Percentiles rank a stretch among this genome's conserved stretches.
phyloP scores from a whole-genome alignment of 371 early-diverging fungal genomes.

The Rhizopus arrhizus region DNA sequence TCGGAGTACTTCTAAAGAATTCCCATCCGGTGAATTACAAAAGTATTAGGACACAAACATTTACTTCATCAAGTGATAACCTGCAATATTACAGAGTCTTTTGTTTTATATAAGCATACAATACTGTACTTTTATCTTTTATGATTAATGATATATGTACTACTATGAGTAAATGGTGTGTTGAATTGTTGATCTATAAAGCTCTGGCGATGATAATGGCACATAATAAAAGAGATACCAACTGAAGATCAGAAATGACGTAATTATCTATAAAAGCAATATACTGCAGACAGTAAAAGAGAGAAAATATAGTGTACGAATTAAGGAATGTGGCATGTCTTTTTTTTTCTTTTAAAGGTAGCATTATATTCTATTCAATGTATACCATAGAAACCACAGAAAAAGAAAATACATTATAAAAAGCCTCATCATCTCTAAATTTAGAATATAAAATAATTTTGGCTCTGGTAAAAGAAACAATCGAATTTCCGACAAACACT shows the following conservation, averaged over 20 bases:
- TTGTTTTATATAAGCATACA: constrained; percentile 76
- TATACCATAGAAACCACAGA: constrained; percentile 55
- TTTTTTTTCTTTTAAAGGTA: constrained; percentile 70
- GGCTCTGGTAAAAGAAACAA: constrained; percentile 1
- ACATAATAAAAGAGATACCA: constrained; percentile 66
- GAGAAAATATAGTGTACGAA: too few species aligned
- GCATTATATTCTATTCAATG: constrained; percentile 76
- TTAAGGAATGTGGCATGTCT: constrained; percentile 80
- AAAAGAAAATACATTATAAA: constrained; percentile 45
- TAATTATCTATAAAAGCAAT: constrained; percentile 27
- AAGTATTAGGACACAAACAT: too few species aligned
- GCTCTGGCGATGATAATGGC: constrained; percentile 39
- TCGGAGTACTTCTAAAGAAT: constrained; percentile 77
- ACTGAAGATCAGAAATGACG: not conserved
- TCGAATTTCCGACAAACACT: not conserved
- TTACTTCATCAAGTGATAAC: constrained; percentile 69
- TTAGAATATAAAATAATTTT: not conserved
- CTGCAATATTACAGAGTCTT: constrained; percentile 74
- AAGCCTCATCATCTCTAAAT: constrained; percentile 6
- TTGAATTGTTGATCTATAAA: too few species aligned
- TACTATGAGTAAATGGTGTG: too few species aligned
- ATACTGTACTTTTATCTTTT: constrained; percentile 60
- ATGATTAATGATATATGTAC: constrained; percentile 66
- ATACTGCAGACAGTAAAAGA: constrained; percentile 39
- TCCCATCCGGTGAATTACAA: constrained; percentile 75